Evolutionary conservation across 2,329 filamentous ascomycete genomes (phyloP).

Genomic region (Diplodia sapinea): DNA sequence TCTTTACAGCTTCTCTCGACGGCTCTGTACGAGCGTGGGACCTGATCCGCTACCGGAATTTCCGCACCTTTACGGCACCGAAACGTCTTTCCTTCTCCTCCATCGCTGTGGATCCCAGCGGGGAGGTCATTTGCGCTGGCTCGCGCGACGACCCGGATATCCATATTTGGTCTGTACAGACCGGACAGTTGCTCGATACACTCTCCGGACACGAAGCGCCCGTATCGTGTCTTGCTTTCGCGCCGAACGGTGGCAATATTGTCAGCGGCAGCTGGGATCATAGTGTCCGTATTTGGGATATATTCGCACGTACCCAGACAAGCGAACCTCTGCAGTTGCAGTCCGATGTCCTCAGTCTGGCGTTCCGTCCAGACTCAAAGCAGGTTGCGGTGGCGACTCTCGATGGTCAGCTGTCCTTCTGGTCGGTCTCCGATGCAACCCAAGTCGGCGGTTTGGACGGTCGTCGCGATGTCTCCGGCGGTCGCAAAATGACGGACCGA

Average conservation of each 20-base stretch:
- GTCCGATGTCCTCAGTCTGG: slow-evolving; percentile 85
- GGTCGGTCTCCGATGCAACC: slow-evolving; percentile 85
- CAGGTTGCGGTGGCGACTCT: slow-evolving; percentile 91
- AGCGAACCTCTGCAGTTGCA: slow-evolving; percentile 92
- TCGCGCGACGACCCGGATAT: slow-evolving; percentile 97
- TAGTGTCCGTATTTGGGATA: slow-evolving; percentile 93
- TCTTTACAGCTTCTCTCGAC: slow-evolving; percentile 94
- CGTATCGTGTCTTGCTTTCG: slow-evolving; percentile 85
- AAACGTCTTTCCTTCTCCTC: slow-evolving; percentile 91
- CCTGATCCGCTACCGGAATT: slow-evolving; percentile 93
- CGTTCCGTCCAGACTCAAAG: slow-evolving; percentile 85
- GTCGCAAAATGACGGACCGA: slow-evolving; percentile 84
- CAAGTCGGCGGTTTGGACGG: slow-evolving; percentile 88
- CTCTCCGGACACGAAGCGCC: slow-evolving; percentile 93
- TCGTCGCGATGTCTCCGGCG: slow-evolving; percentile 88
- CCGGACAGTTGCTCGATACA: slow-evolving; percentile 89
- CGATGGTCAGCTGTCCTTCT: slow-evolving; percentile 93
- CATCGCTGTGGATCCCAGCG: slow-evolving; percentile 94
- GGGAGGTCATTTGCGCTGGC: slow-evolving; percentile 93
- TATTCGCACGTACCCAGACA: slow-evolving; percentile 91
- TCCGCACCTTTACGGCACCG: slow-evolving; percentile 94
- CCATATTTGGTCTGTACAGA: slow-evolving; percentile 98
- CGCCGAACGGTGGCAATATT: slow-evolving; percentile 81
- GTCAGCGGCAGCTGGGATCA: slow-evolving; percentile 96
- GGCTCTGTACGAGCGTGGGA: slow-evolving; percentile 97